A percentile compares a stretch with the other conserved stretches of the same genome.
phyloP scores from a whole-genome alignment of 352 stramenopile species.

The Globisporangium middletonii region DNA sequence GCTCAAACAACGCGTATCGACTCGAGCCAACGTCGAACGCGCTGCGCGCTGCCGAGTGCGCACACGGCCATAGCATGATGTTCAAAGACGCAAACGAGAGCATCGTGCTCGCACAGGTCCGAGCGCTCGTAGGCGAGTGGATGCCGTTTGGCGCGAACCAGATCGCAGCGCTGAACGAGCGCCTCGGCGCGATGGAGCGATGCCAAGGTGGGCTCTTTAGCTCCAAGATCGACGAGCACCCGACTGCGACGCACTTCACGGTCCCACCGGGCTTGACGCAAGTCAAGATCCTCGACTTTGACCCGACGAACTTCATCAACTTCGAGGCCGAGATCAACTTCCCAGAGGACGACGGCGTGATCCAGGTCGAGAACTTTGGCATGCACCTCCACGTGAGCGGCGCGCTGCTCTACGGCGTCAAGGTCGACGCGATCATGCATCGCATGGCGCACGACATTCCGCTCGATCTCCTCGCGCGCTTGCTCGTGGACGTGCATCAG shows the following conservation, averaged over 20 bases:
- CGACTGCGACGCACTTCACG: slow-evolving; percentile 82
- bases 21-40: slow-evolving; percentile 93
- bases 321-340: slow-evolving; percentile 98
- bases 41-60: slow-evolving; percentile 87
- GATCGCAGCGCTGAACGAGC: slow-evolving; percentile 96
- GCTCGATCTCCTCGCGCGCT: slow-evolving; percentile 91
- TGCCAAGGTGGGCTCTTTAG: slow-evolving; percentile 97
- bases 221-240: slow-evolving; percentile 86
- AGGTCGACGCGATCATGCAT: slow-evolving; percentile 97
- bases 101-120: slow-evolving; percentile 95
- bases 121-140: slow-evolving; percentile 95
- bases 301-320: slow-evolving; percentile 96
- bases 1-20: slow-evolving; percentile 85
- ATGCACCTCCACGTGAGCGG: slow-evolving; percentile 79
- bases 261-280: slow-evolving; percentile 91
- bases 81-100: slow-evolving; percentile 91
- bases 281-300: slow-evolving; percentile 97
- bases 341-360: slow-evolving; percentile 89
- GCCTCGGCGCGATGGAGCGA: slow-evolving; percentile 93
- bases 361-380: slow-evolving; percentile 97
- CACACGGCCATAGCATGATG: slow-evolving; percentile 86
- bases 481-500: slow-evolving; percentile 96
- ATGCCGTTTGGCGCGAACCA: slow-evolving; percentile 97
- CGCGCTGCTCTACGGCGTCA: slow-evolving; percentile 70
- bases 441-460: slow-evolving; percentile 94